phyloP scores from a whole-genome alignment of 2,329 filamentous ascomycete species.

The Periconia digitata region DNA sequence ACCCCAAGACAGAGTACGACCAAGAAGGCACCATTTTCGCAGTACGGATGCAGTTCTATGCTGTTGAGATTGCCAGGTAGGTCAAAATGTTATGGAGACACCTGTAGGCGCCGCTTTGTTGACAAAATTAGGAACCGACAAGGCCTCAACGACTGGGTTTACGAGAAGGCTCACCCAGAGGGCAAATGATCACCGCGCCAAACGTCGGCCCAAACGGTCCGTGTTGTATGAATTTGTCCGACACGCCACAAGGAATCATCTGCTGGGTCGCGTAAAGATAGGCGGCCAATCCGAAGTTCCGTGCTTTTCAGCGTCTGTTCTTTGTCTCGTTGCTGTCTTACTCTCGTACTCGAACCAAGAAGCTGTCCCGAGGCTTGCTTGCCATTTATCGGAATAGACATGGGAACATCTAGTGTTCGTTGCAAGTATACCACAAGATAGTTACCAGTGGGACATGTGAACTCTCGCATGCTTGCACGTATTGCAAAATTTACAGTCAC shows the following conservation, averaged over 20 bases:
- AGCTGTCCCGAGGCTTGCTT: background rate
- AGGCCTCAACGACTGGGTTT: constrained; percentile 96
- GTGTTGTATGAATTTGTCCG: background rate
- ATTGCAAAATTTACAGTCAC: background rate
- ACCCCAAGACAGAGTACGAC: constrained; percentile 79
- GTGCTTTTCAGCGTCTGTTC: background rate
- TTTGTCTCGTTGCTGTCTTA: background rate
- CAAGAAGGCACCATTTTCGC: constrained; percentile 89
- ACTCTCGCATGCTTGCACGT: background rate
- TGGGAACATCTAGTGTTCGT: background rate
- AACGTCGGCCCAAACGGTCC: background rate
- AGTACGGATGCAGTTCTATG: constrained; percentile 82
- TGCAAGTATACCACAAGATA: background rate
- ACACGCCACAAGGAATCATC: background rate
- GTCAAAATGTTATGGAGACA: constrained; percentile 19
- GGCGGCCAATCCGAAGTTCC: background rate
- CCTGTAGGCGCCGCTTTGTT: constrained; percentile 7
- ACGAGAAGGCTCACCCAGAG: constrained; percentile 71
- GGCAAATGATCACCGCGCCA: constrained; percentile 17
- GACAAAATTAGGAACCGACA: constrained; percentile 66
- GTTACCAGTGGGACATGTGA: background rate
- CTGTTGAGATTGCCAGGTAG: constrained; percentile 71
- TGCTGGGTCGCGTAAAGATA: background rate
- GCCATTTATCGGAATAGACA: background rate
- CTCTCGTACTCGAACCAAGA: background rate